Evolutionary conservation across 2,329 filamentous ascomycete genomes (phyloP), one percentile per base, ranked within the genome.

Genomic region (Seiridium unicorne): DNA sequence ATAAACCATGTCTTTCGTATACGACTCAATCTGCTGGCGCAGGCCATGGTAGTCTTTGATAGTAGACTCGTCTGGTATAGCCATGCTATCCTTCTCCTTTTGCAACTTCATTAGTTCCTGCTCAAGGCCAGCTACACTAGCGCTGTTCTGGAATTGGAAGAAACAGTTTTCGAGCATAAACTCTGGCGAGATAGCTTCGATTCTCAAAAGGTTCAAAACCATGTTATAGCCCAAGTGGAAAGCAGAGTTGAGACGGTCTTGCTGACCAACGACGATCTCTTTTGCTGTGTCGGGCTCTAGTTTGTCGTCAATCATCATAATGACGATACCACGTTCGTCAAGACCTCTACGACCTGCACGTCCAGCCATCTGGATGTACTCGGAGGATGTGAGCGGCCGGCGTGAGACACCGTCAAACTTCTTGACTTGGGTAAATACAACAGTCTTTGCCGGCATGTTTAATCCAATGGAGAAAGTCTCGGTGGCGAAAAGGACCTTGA

Each of bases 161-260:
- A 99, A 99, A 72, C 95, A 99, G 66, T 90, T 87, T 79, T 98
- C 93, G n/a, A 99, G 81, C 95, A 99, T 99, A 71, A 92, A 98
- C 69, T 99, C 94, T 2, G 96, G 95, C 7, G 93, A 98, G 55
- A 99, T 96, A n/a, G 93, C 94, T 73, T 99, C 95, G n/a, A 99
- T 94, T 76, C 95, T 86, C 75, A 98, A 89, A 62, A 99, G 78
- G 72, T 99, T 99, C 60, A 99, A 82, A 71, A 99, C 92, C 95
- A 99, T 99, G 79, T 99, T 99, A 82, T 99, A 99, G 38, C 95
- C 93, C 13, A 99, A 84, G 73, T 99, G 92, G 77, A 99, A 99
- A 1, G 95, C 95, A 3, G 95, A 98, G 77, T 98, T 98, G 36
- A 99, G 87, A 66, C 93, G 93, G 75, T 99, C 96, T 74, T 99